Percentiles rank a stretch among this genome's conserved stretches.
Conservation (phyloP, 75 land plant genomes). For the Pinus taeda region DNA sequence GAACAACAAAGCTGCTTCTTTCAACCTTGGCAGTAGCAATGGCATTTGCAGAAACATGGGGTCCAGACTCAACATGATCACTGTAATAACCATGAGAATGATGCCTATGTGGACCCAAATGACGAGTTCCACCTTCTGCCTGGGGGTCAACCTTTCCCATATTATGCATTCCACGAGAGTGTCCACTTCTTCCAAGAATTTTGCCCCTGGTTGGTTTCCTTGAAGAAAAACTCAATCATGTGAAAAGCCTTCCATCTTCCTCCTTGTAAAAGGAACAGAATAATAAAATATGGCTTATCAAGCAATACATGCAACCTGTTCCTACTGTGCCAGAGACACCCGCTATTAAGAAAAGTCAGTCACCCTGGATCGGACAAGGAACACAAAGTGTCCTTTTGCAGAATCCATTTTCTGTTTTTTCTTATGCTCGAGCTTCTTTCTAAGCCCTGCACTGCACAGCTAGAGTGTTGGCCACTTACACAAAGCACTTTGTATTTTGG, state of each 20-base stretch:
- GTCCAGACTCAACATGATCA: conserved; percentile 21
- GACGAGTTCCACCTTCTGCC: background rate
- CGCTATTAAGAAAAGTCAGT: too few relatives aligned
- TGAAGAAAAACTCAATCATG: conserved; percentile 22
- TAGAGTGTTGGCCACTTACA: too few relatives aligned
- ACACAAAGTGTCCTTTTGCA: too few relatives aligned
- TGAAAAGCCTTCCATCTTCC: conserved; percentile 3
- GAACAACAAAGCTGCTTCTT: conserved; percentile 65
- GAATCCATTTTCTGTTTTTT: too few relatives aligned
- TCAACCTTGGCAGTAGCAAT: conserved; percentile 66
- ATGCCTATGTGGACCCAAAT: conserved; percentile 28
- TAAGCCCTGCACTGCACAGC: too few relatives aligned
- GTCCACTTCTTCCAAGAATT: conserved; percentile 25
- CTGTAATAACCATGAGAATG: conserved; percentile 29
- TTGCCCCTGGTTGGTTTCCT: conserved; percentile 17
- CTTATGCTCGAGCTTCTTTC: too few relatives aligned
- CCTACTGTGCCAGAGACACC: too few relatives aligned
- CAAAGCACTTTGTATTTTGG: conserved; percentile 45
- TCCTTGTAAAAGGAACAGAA: too few relatives aligned
- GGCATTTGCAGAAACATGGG: conserved; percentile 42
- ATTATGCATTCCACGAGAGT: conserved; percentile 22
- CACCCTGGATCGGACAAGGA: too few relatives aligned
- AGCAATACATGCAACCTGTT: too few relatives aligned
- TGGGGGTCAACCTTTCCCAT: conserved; percentile 32
- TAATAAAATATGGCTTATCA: too few relatives aligned